A percentile compares a stretch with the other conserved stretches of the same genome.
phyloP scores from a whole-genome alignment of 768 basidiomycete genomes.

The Podaxis rugospora region DNA sequence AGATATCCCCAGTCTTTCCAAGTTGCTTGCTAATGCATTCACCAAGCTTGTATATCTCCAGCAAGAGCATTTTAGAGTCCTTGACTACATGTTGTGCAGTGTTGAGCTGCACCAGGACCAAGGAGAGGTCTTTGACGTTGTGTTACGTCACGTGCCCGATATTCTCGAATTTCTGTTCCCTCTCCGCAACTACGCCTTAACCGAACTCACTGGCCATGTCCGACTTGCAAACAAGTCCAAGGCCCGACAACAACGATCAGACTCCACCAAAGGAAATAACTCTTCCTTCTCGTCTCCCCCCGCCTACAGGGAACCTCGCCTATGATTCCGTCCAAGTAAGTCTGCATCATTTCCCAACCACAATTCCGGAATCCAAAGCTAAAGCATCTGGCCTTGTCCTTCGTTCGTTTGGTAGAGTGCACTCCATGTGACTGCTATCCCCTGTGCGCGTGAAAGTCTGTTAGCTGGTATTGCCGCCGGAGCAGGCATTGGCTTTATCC shows the following conservation, averaged over 20 bases:
- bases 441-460: conserved; percentile 73
- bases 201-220: neutral
- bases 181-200: neutral
- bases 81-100: neutral
- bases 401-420: conserved; percentile 38
- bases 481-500: conserved; percentile 69
- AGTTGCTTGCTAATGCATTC: neutral
- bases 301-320: conserved; percentile 33
- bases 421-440: conserved; percentile 60
- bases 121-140: too few species aligned
- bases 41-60: neutral
- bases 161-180: neutral
- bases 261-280: conserved; percentile 9
- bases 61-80: neutral
- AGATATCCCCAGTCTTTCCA: neutral
- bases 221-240: neutral
- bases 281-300: conserved; percentile 32
- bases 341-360: neutral
- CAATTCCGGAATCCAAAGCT: neutral
- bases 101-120: neutral
- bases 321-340: conserved; percentile 32
- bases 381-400: neutral
- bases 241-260: neutral
- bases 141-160: too few species aligned
- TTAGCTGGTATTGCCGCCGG: conserved; percentile 80